Conservation (phyloP, 441 rosid genomes). For the Eruca vesicaria region DNA sequence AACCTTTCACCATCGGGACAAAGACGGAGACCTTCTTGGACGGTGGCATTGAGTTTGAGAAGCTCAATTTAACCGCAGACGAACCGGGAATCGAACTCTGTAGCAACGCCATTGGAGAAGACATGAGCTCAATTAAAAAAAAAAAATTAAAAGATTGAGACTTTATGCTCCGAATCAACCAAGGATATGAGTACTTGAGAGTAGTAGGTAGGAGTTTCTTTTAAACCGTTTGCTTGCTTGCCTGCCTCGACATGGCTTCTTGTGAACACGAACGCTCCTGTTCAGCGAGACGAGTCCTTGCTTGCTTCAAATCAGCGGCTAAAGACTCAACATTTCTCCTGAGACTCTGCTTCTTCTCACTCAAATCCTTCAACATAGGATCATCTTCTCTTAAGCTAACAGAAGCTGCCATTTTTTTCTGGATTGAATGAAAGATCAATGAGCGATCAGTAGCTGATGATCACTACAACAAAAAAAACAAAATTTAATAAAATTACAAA, state of each 20-base stretch:
- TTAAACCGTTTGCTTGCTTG: slow-evolving; percentile 19
- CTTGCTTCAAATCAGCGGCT: slow-evolving; percentile 85
- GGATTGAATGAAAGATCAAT: no score
- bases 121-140: not conserved
- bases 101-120: slow-evolving; percentile 49
- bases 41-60: no score
- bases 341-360: no score
- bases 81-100: slow-evolving; percentile 39
- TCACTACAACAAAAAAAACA: no score
- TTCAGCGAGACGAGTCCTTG: slow-evolving; percentile 64
- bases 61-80: slow-evolving; percentile 29
- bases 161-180: not conserved
- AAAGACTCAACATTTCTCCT: slow-evolving; percentile 87
- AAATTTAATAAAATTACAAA: no score
- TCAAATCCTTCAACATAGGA: no score
- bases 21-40: no score
- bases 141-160: not conserved
- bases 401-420: no score
- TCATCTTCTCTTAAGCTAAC: no score
- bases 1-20: no score
- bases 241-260: slow-evolving; percentile 85
- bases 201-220: not conserved
- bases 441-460: no score
- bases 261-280: slow-evolving; percentile 68
- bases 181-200: not conserved